phyloP scores from a whole-genome alignment of 208 protist species.

The Crithidia thermophila region DNA sequence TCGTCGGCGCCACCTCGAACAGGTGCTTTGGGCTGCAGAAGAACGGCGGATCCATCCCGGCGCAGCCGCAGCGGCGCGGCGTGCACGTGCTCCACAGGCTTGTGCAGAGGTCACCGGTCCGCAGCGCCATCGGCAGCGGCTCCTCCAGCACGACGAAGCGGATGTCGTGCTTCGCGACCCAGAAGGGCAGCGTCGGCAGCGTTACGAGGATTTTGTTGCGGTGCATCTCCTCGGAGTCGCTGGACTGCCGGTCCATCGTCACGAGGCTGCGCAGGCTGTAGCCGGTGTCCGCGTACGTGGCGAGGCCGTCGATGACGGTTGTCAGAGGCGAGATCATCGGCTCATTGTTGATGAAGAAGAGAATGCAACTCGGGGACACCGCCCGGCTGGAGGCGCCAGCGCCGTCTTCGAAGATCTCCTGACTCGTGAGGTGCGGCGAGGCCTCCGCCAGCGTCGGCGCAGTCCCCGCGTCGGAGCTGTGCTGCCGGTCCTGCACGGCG shows the following conservation, averaged over 20 bases:
- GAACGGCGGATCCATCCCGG: slow-evolving; percentile 18
- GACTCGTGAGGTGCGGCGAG: background rate
- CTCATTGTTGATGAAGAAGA: slow-evolving; percentile 45
- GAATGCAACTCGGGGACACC: slow-evolving; percentile 29
- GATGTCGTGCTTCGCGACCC: slow-evolving; percentile 48
- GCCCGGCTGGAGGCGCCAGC: background rate
- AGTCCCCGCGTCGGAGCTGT: background rate
- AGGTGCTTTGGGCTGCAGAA: slow-evolving; percentile 39
- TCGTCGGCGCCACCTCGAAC: slow-evolving; percentile 26
- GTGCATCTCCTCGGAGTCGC: slow-evolving; percentile 20
- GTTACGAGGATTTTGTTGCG: slow-evolving; percentile 12
- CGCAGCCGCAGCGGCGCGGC: slow-evolving; percentile 20
- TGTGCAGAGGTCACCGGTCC: background rate
- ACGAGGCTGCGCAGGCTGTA: slow-evolving; percentile 34
- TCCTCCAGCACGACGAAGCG: slow-evolving; percentile 50
- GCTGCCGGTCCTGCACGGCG: slow-evolving; percentile 10
- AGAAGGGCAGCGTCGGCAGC: slow-evolving; percentile 43
- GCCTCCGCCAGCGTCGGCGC: background rate
- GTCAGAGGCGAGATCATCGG: slow-evolving; percentile 43
- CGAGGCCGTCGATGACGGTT: slow-evolving; percentile 45
- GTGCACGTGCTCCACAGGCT: background rate
- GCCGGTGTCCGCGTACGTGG: slow-evolving; percentile 27
- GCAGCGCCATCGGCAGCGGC: slow-evolving; percentile 29
- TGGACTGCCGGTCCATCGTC: slow-evolving; percentile 4
- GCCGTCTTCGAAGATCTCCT: slow-evolving; percentile 17